Evolutionary conservation across 441 rosid species (phyloP).

Genomic region (Melastoma candidum): DNA sequence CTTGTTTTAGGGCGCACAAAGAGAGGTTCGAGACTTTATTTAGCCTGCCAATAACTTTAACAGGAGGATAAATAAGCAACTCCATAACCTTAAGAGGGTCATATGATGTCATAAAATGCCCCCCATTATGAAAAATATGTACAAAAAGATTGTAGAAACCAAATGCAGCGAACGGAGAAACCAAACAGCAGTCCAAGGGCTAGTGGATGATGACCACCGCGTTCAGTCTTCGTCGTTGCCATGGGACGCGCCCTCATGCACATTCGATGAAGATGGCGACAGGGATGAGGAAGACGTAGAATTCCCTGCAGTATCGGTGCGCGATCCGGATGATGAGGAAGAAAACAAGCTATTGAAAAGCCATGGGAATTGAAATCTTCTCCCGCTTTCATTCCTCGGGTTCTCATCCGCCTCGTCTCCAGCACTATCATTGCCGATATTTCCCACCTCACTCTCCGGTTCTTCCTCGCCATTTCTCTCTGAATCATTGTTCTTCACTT

Average conservation of each 20-base stretch:
- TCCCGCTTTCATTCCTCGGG: slow-evolving; percentile 22
- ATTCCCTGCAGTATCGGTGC: slow-evolving; percentile 23
- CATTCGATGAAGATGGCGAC: slow-evolving; percentile 6
- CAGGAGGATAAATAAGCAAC: too few species aligned
- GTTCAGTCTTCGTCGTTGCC: background rate
- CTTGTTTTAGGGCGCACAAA: too few species aligned
- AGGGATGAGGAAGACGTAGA: slow-evolving; percentile 16
- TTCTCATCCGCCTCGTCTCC: slow-evolving; percentile 28
- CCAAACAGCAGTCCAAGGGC: too few species aligned
- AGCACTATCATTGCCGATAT: slow-evolving; percentile 10
- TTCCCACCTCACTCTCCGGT: slow-evolving; percentile 18
- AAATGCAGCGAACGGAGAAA: too few species aligned
- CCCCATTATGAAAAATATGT: too few species aligned
- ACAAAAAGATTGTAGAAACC: too few species aligned
- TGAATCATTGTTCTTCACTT: slow-evolving; percentile 38
- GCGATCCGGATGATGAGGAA: slow-evolving; percentile 29
- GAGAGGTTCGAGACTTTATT: too few species aligned
- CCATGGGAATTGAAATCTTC: slow-evolving; percentile 63
- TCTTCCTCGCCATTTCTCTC: slow-evolving; percentile 13
- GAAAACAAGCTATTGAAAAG: slow-evolving; percentile 56
- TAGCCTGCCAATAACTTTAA: too few species aligned
- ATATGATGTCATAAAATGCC: too few species aligned
- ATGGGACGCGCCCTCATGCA: slow-evolving; percentile 11
- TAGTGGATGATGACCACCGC: too few species aligned
- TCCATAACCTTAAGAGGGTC: too few species aligned